Conservation (phyloP, 1,284 basidiomycete genomes). For the Fomitopsis pinicola region DNA sequence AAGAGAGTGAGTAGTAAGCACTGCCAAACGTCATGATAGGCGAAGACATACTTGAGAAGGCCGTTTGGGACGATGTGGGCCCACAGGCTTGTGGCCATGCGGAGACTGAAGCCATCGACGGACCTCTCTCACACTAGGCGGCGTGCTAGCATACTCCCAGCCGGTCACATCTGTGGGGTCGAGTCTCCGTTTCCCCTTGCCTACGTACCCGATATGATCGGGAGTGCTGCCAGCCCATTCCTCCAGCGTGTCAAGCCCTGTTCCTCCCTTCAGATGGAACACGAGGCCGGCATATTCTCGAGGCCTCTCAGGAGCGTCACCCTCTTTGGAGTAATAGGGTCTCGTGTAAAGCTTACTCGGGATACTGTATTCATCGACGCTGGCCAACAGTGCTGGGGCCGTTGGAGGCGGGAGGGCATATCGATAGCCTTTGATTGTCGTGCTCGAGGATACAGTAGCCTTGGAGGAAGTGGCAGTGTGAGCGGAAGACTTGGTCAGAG, state of each 20-base stretch:
- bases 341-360: slow-evolving; percentile 66
- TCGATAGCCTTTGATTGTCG: slow-evolving; percentile 14
- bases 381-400: slow-evolving; percentile 43
- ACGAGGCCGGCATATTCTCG: slow-evolving; percentile 80
- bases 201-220: neutral
- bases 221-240: slow-evolving; percentile 39
- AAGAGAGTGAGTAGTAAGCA: slow-evolving; percentile 8
- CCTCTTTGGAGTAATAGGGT: slow-evolving; percentile 75
- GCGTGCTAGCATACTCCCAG: slow-evolving; percentile 75
- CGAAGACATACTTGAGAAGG: slow-evolving; percentile 48
- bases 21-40: slow-evolving; percentile 8
- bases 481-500: neutral
- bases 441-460: neutral
- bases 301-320: slow-evolving; percentile 66
- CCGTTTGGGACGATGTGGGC: slow-evolving; percentile 19
- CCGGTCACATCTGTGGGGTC: slow-evolving; percentile 37
- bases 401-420: slow-evolving; percentile 59
- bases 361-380: slow-evolving; percentile 49
- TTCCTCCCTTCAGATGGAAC: slow-evolving; percentile 66
- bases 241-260: slow-evolving; percentile 46
- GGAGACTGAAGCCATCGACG: slow-evolving; percentile 47
- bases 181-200: neutral
- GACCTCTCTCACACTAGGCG: slow-evolving; percentile 54
- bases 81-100: neutral
- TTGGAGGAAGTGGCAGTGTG: neutral